These are phyloP conservation scores for Sanghuangporus baumii DNA, from an alignment of 1,284 basidiomycete species.

Conservation along the genomic window DNA sequence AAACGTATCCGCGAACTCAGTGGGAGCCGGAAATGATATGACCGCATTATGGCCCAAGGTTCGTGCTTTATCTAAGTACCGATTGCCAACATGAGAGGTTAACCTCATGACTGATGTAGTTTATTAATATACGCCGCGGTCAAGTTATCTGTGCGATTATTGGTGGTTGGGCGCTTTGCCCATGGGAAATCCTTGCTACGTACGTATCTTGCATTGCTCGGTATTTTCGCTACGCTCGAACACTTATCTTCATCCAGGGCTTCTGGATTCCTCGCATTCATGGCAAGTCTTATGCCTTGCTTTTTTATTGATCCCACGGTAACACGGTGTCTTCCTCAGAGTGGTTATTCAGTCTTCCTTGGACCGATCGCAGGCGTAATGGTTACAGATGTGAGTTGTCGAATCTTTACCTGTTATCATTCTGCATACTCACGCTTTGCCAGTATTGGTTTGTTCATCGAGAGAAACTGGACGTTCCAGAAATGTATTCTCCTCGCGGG, in stretches of 20 bases:
- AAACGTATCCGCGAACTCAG: constrained; percentile 71
- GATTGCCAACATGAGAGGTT: background rate
- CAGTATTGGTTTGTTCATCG: constrained; percentile 65
- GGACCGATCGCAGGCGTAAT: constrained; percentile 72
- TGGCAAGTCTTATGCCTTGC: constrained; percentile 24
- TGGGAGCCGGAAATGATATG: constrained; percentile 77
- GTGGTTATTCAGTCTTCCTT: constrained; percentile 69
- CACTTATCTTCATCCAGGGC: constrained; percentile 31
- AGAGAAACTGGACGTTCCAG: constrained; percentile 59
- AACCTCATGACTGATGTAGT: constrained; percentile 26
- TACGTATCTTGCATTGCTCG: background rate
- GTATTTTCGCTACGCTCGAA: constrained; percentile 15
- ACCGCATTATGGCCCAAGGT: constrained; percentile 52
- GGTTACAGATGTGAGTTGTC: constrained; percentile 54
- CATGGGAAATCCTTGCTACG: constrained; percentile 53
- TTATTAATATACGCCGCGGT: constrained; percentile 72
- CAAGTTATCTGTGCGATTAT: constrained; percentile 69
- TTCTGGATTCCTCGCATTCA: constrained; percentile 45
- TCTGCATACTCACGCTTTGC: background rate
- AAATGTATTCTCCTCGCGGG: constrained; percentile 64
- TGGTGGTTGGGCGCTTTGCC: constrained; percentile 59
- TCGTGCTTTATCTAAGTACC: background rate
- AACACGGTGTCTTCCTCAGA: constrained; percentile 25
- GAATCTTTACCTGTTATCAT: background rate
- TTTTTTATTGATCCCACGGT: background rate